Conservation (phyloP, 2,329 filamentous ascomycete genomes). For the Lachnellula cervina region DNA sequence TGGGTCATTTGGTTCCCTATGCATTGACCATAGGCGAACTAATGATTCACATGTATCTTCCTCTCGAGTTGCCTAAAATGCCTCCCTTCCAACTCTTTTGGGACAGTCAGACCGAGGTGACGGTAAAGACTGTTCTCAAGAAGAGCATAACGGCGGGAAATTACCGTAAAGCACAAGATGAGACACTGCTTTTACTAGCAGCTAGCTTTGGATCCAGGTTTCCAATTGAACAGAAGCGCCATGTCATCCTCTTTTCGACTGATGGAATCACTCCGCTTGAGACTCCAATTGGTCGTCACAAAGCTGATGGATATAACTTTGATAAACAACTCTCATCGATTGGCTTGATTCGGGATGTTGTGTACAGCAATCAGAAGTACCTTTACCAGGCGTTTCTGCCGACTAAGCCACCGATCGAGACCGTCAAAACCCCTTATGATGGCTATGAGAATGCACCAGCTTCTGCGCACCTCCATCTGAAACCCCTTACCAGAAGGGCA, state of each 20-base stretch:
- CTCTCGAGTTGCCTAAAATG: slow-evolving; percentile 16
- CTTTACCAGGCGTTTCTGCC: slow-evolving; percentile 39
- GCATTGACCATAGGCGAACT: slow-evolving; percentile 33
- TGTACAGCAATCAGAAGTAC: slow-evolving; percentile 22
- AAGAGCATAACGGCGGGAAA: slow-evolving; percentile 44
- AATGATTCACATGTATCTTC: slow-evolving; percentile 18
- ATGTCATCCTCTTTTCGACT: slow-evolving; percentile 18
- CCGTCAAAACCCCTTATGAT: slow-evolving; percentile 36
- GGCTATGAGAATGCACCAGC: slow-evolving; percentile 39
- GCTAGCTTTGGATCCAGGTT: slow-evolving; percentile 22
- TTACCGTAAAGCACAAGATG: slow-evolving; percentile 24
- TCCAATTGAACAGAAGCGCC: slow-evolving; percentile 13
- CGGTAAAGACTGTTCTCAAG: slow-evolving; percentile 38
- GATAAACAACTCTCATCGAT: background rate
- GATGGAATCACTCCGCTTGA: background rate
- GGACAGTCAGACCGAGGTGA: slow-evolving; percentile 23
- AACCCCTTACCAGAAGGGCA: slow-evolving; percentile 47
- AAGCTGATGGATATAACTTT: background rate
- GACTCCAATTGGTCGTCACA: background rate
- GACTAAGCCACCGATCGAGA: slow-evolving; percentile 39
- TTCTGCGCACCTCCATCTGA: slow-evolving; percentile 45
- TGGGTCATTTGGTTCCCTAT: slow-evolving; percentile 41
- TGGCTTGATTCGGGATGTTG: slow-evolving; percentile 21
- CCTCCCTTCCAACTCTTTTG: slow-evolving; percentile 25
- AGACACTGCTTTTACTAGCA: slow-evolving; percentile 21